A percentile compares a stretch with the other conserved stretches of the same genome.
phyloP scores from a whole-genome alignment of 1,139 yeast genomes.

The Suhomyces bolitotheri region DNA sequence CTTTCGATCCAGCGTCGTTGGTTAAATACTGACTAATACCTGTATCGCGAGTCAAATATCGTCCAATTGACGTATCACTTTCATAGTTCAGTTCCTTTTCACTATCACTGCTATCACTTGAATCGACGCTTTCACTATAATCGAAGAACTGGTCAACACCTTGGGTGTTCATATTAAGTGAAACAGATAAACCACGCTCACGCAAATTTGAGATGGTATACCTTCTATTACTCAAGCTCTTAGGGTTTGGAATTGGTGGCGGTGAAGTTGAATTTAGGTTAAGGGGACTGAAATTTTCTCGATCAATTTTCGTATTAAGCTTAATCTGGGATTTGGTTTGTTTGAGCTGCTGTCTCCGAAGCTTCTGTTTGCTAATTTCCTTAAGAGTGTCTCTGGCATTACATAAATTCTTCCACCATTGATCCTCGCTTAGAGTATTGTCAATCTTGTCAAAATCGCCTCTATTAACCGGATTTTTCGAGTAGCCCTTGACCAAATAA shows the following conservation, averaged over 20 bases:
- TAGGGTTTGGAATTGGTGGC: slow-evolving; percentile 10
- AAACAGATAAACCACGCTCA: slow-evolving; percentile 69
- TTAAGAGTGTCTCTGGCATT: slow-evolving; percentile 51
- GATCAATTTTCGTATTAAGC: slow-evolving; percentile 8
- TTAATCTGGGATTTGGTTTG: slow-evolving; percentile 7
- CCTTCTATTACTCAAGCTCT: slow-evolving; percentile 32
- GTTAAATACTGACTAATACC: background rate
- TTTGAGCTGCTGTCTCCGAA: slow-evolving; percentile 11
- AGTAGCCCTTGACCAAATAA: slow-evolving; percentile 69
- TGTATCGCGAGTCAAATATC: background rate
- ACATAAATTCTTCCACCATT: slow-evolving; percentile 68
- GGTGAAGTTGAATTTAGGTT: slow-evolving; percentile 20
- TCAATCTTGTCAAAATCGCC: slow-evolving; percentile 35
- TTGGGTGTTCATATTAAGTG: slow-evolving; percentile 64
- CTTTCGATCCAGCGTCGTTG: background rate
- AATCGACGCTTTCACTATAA: slow-evolving; percentile 25
- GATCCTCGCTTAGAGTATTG: slow-evolving; percentile 36
- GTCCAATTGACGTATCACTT: slow-evolving; percentile 11
- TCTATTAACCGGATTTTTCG: slow-evolving; percentile 29
- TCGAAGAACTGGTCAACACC: slow-evolving; percentile 27
- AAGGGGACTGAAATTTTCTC: slow-evolving; percentile 25
- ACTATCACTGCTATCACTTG: slow-evolving; percentile 30
- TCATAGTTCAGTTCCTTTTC: slow-evolving; percentile 25
- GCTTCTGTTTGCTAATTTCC: slow-evolving; percentile 34
- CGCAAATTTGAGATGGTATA: slow-evolving; percentile 62